Evolutionary conservation across 108 stramenopile species (phyloP).

Genomic region (Skeletonema marinoi): DNA sequence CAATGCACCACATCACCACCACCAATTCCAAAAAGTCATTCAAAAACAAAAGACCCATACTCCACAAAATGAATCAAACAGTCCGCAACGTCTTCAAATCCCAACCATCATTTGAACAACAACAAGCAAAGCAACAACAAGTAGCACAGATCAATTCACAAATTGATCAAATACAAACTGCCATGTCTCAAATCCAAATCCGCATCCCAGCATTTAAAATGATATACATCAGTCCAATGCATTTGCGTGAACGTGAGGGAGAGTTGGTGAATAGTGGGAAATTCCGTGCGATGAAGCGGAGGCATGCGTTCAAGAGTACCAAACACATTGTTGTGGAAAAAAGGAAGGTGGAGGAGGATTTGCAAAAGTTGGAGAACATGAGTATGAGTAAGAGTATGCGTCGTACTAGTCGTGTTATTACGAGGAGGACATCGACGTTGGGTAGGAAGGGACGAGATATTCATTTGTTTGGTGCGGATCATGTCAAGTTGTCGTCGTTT

Average conservation of each 20-base stretch:
- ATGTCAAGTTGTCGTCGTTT: conserved; percentile 22
- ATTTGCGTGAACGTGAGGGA: conserved; percentile 51
- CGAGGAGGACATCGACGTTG: neutral
- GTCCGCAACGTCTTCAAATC: too few species aligned
- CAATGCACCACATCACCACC: too few species aligned
- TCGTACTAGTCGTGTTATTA: neutral
- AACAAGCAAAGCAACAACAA: neutral
- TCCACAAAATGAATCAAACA: neutral
- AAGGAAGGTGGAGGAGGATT: neutral
- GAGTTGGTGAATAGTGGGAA: conserved; percentile 32
- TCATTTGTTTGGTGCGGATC: conserved; percentile 31
- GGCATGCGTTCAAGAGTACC: too few species aligned
- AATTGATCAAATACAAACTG: conserved; percentile 25
- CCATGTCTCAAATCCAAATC: conserved; percentile 47
- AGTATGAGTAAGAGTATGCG: neutral
- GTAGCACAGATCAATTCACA: neutral
- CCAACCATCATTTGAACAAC: neutral
- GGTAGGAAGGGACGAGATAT: conserved; percentile 21
- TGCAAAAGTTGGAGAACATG: neutral
- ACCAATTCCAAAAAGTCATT: too few species aligned
- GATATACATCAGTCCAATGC: conserved; percentile 75
- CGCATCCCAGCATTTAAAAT: conserved; percentile 76
- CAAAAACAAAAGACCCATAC: neutral
- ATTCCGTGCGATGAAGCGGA: conserved; percentile 6
- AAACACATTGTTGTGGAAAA: neutral